These are phyloP conservation scores for Aeminium ludgeri DNA, from an alignment of 495 filamentous ascomycete species.

Conservation along the genomic window DNA sequence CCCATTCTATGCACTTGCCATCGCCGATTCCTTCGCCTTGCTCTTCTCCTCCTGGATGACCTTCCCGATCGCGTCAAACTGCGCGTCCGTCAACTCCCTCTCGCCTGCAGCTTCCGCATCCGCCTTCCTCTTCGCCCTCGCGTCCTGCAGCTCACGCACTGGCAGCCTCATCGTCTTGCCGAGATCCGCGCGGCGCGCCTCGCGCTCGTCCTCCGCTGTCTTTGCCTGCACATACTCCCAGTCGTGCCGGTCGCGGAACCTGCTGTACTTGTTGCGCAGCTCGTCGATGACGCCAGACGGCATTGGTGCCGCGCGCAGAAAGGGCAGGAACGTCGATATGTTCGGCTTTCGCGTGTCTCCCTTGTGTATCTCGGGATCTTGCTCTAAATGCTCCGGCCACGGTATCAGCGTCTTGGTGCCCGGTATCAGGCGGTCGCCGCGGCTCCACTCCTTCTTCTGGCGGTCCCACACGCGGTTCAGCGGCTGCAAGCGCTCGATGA, in stretches of 20 bases:
- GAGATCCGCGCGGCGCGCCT: constrained; percentile 39
- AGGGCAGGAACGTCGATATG: constrained; percentile 65
- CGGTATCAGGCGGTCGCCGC: constrained; percentile 37
- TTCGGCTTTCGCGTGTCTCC: no score
- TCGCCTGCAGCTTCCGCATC: constrained; percentile 17
- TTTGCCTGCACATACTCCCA: constrained; percentile 45
- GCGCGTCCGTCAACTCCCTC: constrained; percentile 38
- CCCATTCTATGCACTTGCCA: no score
- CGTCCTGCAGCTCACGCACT: constrained; percentile 32
- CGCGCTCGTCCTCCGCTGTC: constrained; percentile 40
- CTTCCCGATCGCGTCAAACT: constrained; percentile 49
- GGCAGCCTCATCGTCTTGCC: constrained; percentile 38
- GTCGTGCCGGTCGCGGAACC: constrained; percentile 69
- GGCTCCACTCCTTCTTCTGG: constrained; percentile 24
- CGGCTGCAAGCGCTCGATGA: constrained; percentile 49
- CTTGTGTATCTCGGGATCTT: constrained; percentile 33
- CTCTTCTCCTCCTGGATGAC: constrained; percentile 40
- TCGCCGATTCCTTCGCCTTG: background rate
- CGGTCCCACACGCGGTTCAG: constrained; percentile 27
- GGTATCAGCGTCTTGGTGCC: constrained; percentile 50
- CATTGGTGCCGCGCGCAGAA: constrained; percentile 59
- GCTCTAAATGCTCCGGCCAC: constrained; percentile 42
- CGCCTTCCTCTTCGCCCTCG: constrained; percentile 26
- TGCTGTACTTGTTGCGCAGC: constrained; percentile 67
- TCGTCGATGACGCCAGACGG: constrained; percentile 67